Conservation (phyloP, 2,329 filamentous ascomycete species). For the Ceratocystis diversiconidia region DNA sequence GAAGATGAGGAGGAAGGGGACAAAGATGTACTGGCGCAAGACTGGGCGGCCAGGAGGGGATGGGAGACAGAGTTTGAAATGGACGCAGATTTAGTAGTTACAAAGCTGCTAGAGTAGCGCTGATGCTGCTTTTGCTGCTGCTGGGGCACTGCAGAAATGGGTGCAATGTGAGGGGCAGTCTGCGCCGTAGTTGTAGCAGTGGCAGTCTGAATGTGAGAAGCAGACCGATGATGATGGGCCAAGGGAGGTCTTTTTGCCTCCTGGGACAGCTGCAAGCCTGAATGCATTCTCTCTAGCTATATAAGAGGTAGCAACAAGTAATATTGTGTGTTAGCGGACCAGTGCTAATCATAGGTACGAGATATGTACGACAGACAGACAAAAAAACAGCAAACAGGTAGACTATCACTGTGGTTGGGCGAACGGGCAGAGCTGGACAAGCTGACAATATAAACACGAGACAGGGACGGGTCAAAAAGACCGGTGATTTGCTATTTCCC, state of each 20-base stretch:
- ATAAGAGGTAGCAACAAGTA: neutral
- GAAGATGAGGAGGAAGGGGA: neutral
- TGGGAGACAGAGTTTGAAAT: slow-evolving; percentile 3
- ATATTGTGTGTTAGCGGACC: slow-evolving; percentile 4
- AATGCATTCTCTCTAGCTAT: slow-evolving; percentile 11
- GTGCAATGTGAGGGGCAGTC: neutral
- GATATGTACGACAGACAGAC: neutral
- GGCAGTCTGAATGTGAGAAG: neutral
- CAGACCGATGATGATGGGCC: slow-evolving; percentile 4
- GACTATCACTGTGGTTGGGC: neutral
- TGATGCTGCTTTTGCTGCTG: neutral
- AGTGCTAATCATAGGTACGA: neutral
- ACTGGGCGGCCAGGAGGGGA: neutral
- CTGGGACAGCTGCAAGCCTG: slow-evolving; percentile 10
- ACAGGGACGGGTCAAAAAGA: neutral
- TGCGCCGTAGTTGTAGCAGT: too few species aligned
- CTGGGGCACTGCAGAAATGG: neutral
- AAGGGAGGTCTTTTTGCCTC: slow-evolving; percentile 10
- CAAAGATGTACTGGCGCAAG: neutral
- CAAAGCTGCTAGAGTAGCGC: neutral
- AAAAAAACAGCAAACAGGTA: neutral
- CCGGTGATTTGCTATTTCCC: neutral
- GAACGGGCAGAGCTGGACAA: slow-evolving; percentile 1
- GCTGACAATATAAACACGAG: slow-evolving; percentile 4
- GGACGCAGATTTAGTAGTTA: neutral